These are phyloP conservation scores for Phenoliferia sp. DNA, from an alignment of 1,284 basidiomycete genomes.

Conservation along the genomic window DNA sequence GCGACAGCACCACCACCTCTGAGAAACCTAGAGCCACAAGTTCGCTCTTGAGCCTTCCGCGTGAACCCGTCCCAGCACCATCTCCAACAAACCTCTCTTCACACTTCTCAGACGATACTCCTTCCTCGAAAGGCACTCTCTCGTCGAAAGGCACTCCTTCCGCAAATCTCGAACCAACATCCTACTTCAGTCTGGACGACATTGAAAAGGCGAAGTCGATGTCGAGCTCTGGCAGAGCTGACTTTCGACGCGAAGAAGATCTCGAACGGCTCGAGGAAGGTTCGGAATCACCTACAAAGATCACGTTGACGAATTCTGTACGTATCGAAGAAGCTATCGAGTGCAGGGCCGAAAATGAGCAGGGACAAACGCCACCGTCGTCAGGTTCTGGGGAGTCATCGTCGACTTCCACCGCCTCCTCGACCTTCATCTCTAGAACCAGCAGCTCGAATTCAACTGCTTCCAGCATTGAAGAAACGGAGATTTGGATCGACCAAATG, in stretches of 20 bases:
- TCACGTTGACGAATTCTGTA: no score
- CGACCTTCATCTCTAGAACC: no score
- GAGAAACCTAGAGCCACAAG: no score
- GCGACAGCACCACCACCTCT: no score
- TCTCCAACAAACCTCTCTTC: background rate
- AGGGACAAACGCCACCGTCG: background rate
- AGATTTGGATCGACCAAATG: background rate
- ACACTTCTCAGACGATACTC: background rate
- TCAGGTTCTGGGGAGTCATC: background rate
- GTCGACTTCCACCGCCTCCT: no score
- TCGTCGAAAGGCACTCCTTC: background rate
- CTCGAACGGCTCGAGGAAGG: background rate
- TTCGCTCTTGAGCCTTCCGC: no score
- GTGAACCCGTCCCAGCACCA: no score
- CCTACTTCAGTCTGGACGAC: background rate
- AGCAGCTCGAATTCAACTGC: no score
- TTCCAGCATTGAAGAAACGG: background rate
- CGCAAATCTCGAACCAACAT: background rate
- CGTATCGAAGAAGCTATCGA: no score
- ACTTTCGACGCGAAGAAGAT: background rate
- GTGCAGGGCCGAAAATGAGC: background rate
- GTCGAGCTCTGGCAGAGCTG: background rate
- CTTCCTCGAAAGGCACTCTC: background rate
- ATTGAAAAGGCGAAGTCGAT: background rate
- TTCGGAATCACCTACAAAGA: no score